Base-by-base conservation (phyloP, 441 rosid genomes). In the Arabidopsis hybrid region DNA sequence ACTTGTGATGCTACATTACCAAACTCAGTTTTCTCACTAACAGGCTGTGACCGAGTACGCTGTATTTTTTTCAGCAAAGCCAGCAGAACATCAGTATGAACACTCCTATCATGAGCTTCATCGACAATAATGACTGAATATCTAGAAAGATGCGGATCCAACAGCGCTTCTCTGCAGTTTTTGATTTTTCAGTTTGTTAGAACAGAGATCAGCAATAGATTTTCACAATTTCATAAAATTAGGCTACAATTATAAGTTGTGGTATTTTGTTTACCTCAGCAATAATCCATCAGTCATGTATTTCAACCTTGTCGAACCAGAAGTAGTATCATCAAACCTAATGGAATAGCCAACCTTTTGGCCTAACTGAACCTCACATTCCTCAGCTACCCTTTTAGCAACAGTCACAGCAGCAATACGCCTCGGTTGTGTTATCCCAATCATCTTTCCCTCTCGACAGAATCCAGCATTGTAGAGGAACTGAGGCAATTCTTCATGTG, bases 101-200 rank as follows among this genome's bases (percentile, higher is more conserved):
- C 88, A 76, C 95, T 87, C 83, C 99, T 92, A 79, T 95, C 98
- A 64, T 95, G 99, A 55, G 98, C 99, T 85, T 92, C 98, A 83
- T 95, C 98, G 43, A 95, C 85, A 71, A 92, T 82, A 45, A 95
- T 86, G 43, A 87, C 95, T 1, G 97, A 89, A 76, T 95, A 95
- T 83, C 88, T 85, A 43, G 93, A 86, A 47, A 95, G 91, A 77
- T 76, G 80, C 0, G 96, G 97, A 83, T 95, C 99, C 84, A 92
- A 55, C 69, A 95, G 66, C 29, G 96, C 93, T 77, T 95, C 98
- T 85, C 98, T 92, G 82, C 46, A 81, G 72, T 74, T 1, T 17
- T 43, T 16, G 4, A 49, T 2, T 13, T 40, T 2, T 9, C 35
- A 17, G 18, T 65, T 11, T 50, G 14, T 71, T 8, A 39, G 39